Conservation (phyloP, 129 eudicot genomes). For the Flaveria ramosissima region DNA sequence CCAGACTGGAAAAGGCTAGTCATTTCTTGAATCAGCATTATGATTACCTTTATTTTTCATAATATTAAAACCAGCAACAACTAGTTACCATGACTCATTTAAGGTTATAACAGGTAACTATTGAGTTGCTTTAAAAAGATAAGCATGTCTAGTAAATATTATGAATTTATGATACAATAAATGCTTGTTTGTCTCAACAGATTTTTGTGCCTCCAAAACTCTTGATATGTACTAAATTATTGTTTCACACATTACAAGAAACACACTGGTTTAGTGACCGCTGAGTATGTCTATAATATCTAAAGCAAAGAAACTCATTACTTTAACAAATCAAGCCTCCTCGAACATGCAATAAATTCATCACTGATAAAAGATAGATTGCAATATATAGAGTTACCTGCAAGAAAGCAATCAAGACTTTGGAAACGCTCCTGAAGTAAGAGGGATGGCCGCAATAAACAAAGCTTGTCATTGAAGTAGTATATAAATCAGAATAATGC, state of each 20-base stretch:
- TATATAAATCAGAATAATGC: neutral
- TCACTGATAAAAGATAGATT: neutral
- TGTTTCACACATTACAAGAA: neutral
- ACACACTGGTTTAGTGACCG: neutral
- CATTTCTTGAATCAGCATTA: neutral
- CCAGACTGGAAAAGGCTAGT: neutral
- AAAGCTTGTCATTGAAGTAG: slow-evolving; percentile 7
- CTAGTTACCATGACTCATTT: neutral
- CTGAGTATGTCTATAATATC: neutral
- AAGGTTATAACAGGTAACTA: neutral
- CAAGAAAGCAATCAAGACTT: slow-evolving; percentile 97
- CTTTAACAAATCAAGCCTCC: neutral
- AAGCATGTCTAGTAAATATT: neutral
- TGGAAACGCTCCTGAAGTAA: slow-evolving; percentile 83
- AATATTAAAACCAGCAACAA: neutral
- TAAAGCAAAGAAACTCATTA: no score
- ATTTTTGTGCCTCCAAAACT: neutral
- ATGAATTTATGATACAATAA: neutral
- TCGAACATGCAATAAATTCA: neutral
- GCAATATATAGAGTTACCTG: slow-evolving; percentile 52
- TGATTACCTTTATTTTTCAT: neutral
- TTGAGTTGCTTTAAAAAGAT: neutral
- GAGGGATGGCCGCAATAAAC: slow-evolving; percentile 17
- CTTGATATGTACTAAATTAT: neutral
- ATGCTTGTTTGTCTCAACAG: neutral